Evolutionary conservation across 1,284 basidiomycete species (phyloP).

Genomic region (Ceratobasidium sp.): DNA sequence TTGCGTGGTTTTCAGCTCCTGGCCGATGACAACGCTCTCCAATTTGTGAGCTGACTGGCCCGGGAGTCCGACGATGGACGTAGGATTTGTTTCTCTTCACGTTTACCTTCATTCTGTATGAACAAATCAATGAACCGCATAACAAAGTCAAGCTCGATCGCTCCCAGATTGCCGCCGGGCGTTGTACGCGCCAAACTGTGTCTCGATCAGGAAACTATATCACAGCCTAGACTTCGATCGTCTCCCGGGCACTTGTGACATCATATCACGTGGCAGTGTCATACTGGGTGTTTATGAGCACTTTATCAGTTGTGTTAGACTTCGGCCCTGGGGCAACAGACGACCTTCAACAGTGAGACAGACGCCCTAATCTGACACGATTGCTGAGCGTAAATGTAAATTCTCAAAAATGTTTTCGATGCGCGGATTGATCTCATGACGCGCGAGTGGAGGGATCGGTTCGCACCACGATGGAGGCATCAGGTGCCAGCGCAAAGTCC

Average conservation of each 20-base stretch:
- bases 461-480: conserved; percentile 39
- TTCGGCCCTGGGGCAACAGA: not conserved
- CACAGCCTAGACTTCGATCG: not conserved
- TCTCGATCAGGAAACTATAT: no score
- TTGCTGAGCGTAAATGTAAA: conserved; percentile 7
- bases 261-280: conserved; percentile 28
- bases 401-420: conserved; percentile 32
- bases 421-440: conserved; percentile 29
- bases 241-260: conserved; percentile 1
- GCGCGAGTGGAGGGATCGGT: conserved; percentile 38
- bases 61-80: not conserved
- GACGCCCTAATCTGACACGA: not conserved
- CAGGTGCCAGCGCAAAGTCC: conserved; percentile 27
- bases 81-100: conserved; percentile 18
- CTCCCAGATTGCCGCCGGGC: not conserved
- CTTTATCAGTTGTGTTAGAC: not conserved
- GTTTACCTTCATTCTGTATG: conserved; percentile 17
- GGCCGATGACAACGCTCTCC: conserved; percentile 54
- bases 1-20: conserved; percentile 49
- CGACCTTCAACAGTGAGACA: not conserved
- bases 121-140: conserved; percentile 8
- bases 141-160: not conserved
- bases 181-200: not conserved
- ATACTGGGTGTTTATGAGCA: no score
- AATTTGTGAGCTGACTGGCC: conserved; percentile 46